Conservation (phyloP, 345 rosid species). For the Rhodamnia rubescens region DNA sequence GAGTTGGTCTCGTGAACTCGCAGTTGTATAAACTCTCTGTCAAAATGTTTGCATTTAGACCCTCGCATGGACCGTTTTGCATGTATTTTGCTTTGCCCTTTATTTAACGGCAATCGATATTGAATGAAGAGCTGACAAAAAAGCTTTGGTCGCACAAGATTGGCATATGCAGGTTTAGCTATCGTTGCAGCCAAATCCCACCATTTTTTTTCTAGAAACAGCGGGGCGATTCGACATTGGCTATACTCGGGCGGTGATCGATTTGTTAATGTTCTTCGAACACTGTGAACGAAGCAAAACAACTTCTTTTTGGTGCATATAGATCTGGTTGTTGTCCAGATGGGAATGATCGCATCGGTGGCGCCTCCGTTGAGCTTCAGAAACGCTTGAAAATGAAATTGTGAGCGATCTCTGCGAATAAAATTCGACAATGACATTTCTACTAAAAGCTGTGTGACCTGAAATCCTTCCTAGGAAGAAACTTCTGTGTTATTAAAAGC, state of each 20-base stretch:
- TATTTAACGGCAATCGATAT: neutral
- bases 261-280: neutral
- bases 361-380: neutral
- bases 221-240: neutral
- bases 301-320: neutral
- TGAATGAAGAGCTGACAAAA: neutral
- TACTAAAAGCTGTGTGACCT: neutral
- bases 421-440: neutral
- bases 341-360: neutral
- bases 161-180: neutral
- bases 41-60: neutral
- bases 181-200: neutral
- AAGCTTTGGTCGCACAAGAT: neutral
- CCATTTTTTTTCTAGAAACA: neutral
- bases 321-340: neutral
- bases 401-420: neutral
- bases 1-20: constrained; percentile 14
- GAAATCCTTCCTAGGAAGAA: neutral
- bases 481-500: neutral
- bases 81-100: neutral
- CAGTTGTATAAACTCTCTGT: neutral
- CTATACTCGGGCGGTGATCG: neutral
- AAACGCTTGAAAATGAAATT: neutral
- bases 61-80: neutral
- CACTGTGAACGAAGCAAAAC: no score